Evolutionary conservation across 2,329 filamentous ascomycete genomes (phyloP).

Genomic region (Cladosporium sp.): DNA sequence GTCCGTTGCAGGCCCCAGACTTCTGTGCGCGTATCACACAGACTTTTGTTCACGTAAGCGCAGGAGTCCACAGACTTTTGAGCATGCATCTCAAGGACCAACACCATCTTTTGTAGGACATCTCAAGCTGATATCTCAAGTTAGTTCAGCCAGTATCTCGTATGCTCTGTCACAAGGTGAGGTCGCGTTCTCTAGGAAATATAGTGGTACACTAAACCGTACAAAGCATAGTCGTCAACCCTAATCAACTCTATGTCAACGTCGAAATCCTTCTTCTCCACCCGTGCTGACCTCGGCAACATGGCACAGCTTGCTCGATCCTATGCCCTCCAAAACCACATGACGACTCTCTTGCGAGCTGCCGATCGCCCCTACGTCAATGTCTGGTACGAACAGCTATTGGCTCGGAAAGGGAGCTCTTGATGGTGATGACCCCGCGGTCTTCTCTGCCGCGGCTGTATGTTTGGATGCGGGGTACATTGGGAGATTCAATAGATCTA

Average conservation of each 20-base stretch:
- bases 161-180: not conserved
- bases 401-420: not conserved
- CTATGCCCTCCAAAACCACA: not conserved
- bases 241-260: not conserved
- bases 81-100: not conserved
- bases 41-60: not conserved
- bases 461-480: constrained; percentile 3
- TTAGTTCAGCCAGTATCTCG: not conserved
- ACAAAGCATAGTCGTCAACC: not conserved
- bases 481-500: not conserved
- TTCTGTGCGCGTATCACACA: not conserved
- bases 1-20: not conserved
- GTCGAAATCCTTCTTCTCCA: not conserved
- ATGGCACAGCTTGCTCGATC: not conserved
- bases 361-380: not conserved
- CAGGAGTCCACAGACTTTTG: not conserved
- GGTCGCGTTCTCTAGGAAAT: not conserved
- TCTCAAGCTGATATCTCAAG: not conserved
- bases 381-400: not conserved
- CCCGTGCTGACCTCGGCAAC: not conserved
- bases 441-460: not conserved
- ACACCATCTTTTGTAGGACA: not conserved
- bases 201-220: not conserved
- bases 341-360: no score
- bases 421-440: not conserved